Evolutionary conservation across 2,329 filamentous ascomycete genomes (phyloP), one percentile per base, ranked within the genome.

Genomic region (Ceratocystis eucalypticola): DNA sequence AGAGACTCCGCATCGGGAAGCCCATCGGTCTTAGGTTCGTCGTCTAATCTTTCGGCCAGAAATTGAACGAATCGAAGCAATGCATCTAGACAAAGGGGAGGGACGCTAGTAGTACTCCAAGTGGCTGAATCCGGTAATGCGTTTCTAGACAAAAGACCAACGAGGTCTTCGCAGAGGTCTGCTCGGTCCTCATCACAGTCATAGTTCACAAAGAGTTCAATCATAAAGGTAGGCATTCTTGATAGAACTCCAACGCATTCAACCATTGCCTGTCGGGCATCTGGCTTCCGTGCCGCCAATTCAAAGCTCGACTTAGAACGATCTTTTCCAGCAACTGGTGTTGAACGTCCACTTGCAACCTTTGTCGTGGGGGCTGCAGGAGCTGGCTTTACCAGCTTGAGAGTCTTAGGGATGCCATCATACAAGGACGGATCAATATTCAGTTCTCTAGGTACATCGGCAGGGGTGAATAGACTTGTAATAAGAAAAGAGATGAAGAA

Each of bases 21-120:
- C 0, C 84, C 85, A 12, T 62, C 61, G 44, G 63, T 48, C 20
- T 64, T 20, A 0, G 89, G 84, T 30, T 84, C 78, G 65, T 94
- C 84, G 63, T 95, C 84, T 20, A 97, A 77, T 66, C 94, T 84
- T 73, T 96, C 91, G 0, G 91, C 88, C 70, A 99, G 88, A 70
- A 91, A 96, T 72, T 96, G 92, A 44, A 99, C 84, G 71, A 92
- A 97, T 17, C 91, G 87, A 28, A 99, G 80, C 10, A 99, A 79
- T 8, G 94, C 91, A 76, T 99, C 94, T 25, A 99, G 80, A 72
- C 94, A 99, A 2, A 99, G 79, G 0, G 94, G 94, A 17, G 94
- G 94, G 1, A 99, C 95, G 73, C 96, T 99, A 4, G 93, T 96
- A 10, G 94, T 99, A 74, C 95, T 99, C 94, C 94, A 99, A 5